Evolutionary conservation across 2,329 filamentous ascomycete genomes (phyloP).

Genomic region (Exutisphaerella laricina): DNA sequence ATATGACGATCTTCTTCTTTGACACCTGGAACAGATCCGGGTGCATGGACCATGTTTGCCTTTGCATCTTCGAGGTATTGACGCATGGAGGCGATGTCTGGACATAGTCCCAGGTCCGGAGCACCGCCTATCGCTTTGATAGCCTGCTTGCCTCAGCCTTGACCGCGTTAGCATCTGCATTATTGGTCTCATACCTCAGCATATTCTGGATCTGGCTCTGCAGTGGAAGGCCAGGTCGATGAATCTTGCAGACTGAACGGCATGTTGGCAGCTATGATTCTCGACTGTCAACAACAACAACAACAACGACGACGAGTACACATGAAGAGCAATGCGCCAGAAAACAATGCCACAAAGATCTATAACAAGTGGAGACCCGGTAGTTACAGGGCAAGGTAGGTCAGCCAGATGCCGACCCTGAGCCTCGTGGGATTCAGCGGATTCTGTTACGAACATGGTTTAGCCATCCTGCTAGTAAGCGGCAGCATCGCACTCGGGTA

Average conservation of each 20-base stretch:
- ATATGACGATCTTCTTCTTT: conserved; percentile 39
- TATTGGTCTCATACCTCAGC: conserved; percentile 14
- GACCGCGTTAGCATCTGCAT: no score
- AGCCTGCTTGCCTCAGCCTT: conserved; percentile 3
- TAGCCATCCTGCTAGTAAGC: no score
- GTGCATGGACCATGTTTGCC: conserved; percentile 11
- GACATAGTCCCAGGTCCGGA: conserved; percentile 26
- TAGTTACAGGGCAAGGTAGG: no score
- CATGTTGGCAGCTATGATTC: neutral
- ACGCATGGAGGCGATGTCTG: conserved; percentile 19
- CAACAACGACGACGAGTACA: no score
- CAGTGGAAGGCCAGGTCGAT: conserved; percentile 21
- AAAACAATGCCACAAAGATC: no score
- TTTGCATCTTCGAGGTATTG: conserved; percentile 20
- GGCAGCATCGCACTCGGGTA: no score
- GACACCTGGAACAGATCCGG: conserved; percentile 20
- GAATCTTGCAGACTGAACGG: conserved; percentile 8
- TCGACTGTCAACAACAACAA: no score
- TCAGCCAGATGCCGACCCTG: no score
- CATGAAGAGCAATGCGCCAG: no score
- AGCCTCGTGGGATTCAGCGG: no score
- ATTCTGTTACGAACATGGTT: no score
- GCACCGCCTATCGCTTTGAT: conserved; percentile 19
- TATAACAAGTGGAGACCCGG: no score
- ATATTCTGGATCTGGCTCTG: conserved; percentile 25